Evolutionary conservation across 768 basidiomycete species (phyloP), one percentile per base, ranked within the genome.

Genomic region (Leucocoprinus leucothites): DNA sequence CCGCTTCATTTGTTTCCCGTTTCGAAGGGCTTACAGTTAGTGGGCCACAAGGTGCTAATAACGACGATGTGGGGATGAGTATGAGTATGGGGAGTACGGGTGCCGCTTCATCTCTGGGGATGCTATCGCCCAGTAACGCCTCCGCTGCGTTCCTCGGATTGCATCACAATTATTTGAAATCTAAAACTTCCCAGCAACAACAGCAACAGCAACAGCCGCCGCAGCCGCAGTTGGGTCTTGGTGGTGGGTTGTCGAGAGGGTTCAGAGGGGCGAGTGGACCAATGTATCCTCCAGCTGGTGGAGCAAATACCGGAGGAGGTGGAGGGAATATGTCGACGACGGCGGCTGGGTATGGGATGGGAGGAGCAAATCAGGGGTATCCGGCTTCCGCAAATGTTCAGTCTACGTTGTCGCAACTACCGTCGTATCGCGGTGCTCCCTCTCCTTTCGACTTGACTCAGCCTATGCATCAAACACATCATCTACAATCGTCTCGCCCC

Each of bases 101-200:
- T 19, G 53, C 63, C 42, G 51, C 59, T 36, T 61, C 62, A 40
- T 63, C 65, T 56, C 25, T 67, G 52, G 65, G 69, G 2, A 76
- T 78, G 69, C 73, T 85, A 58, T 75, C 79, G 38, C 89, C 88
- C 0, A 87, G 86, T 48, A 91, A 92, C 63, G 88, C 90, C 2
- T 88, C 86, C 34, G 89, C 87, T 1, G 90, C 90, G 8, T 93
- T 93, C 74, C 73, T 93, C 9, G 80, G 86, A 8, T 69, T 88
- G 36, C 86, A 87, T 58, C 78, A 80, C 34, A 81, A 84, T 59
- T 89, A 89, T 59, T 69, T 81, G 41, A 77, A 71, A 52, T 71
- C 82, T 9, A 84, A 82, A 60, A 71, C 70, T 13, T 71, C 72
- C 55, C 69, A 73, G 57, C 64, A 67, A 44, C 66, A n/a, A n/a